Evolutionary conservation across 768 basidiomycete species (phyloP).

Genomic region (Lanmaoa pseudosensibilis): DNA sequence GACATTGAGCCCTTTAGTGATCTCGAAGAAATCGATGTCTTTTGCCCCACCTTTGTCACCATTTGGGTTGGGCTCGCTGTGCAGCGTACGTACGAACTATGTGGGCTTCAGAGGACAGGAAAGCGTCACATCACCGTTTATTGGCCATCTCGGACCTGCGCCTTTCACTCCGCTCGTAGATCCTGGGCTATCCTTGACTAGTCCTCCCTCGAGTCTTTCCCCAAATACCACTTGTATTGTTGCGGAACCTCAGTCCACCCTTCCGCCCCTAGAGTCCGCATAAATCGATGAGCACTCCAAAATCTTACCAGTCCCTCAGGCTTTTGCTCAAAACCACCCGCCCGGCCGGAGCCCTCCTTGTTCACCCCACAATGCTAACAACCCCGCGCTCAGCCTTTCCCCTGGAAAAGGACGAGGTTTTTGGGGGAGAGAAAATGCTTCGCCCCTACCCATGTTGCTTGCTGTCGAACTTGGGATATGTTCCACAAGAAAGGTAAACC

Average conservation of each 20-base stretch:
- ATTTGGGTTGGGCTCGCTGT: background rate
- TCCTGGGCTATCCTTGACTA: constrained; percentile 3
- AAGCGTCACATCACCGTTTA: constrained; percentile 18
- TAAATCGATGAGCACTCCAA: constrained; percentile 33
- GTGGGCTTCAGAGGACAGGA: background rate
- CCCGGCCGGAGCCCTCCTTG: constrained; percentile 25
- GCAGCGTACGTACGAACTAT: constrained; percentile 2
- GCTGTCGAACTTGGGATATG: constrained; percentile 49
- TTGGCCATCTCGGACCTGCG: constrained; percentile 32
- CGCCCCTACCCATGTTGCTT: constrained; percentile 40
- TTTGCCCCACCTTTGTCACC: constrained; percentile 10
- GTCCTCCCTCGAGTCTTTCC: constrained; percentile 2
- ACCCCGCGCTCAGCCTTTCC: constrained; percentile 38
- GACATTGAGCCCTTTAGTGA: constrained; percentile 27
- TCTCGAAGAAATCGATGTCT: constrained; percentile 23
- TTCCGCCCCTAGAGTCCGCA: constrained; percentile 41
- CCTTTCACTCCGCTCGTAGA: constrained; percentile 17
- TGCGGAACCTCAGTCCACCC: constrained; percentile 27
- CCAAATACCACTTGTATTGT: background rate
- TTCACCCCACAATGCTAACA: constrained; percentile 28
- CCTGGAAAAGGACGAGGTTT: constrained; percentile 40
- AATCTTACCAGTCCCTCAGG: constrained; percentile 33
- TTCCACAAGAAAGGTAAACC: constrained; percentile 22
- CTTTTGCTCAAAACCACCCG: constrained; percentile 28
- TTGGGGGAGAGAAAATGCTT: constrained; percentile 62